Evolutionary conservation across 352 stramenopile species (phyloP), one percentile per base, ranked within the genome.

Genomic region (Globisporangium carolinianum): DNA sequence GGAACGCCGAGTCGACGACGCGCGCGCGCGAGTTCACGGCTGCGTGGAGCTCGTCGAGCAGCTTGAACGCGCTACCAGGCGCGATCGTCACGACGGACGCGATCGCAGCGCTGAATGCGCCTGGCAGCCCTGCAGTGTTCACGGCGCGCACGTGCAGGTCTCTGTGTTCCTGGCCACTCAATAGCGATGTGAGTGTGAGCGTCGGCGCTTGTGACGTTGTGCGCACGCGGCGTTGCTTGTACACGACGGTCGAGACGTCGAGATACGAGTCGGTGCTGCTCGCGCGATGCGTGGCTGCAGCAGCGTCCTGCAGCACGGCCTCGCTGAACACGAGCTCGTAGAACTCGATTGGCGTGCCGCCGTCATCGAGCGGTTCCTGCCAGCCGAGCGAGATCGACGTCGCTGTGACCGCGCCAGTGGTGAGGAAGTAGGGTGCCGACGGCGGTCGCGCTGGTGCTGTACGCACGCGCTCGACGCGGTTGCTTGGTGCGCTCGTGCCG

Each of bases 31-130:
- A 80, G 58, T 90, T 89, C 8, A 93, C 79, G n/a, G 81, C 83
- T 47, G 79, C 77, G 50, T 93, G 79, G 0, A 93, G 57, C 32
- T 93, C 83, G n/a, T 90, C 79, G 15, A 93, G 67, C 36, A 91
- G 55, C 43, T 74, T 76, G 51, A 78, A 79, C 42, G 89, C 80
- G 41, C 76, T 89, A 12, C 76, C 76, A 32, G 79, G 78, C 8
- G 66, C 76, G 59, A 89, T 76, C 4, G 80, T 93, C 18, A 84
- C 73, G 17, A 93, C 76, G 0, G 79, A 70, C 5, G 68, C 68
- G 35, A 93, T 76, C 0, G 51, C 9, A 1, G 68, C 51, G 15
- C 76, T 81, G 41, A 80, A 87, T 0, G 73, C 67, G 0, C 83
- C 75, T 14, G 71, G 72, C 12, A 89, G 82, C 0, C 80, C 80